Evolutionary conservation across 2,329 filamentous ascomycete species (phyloP), one percentile per base, ranked within the genome.

Genomic region (Sporothrix brasiliensis): DNA sequence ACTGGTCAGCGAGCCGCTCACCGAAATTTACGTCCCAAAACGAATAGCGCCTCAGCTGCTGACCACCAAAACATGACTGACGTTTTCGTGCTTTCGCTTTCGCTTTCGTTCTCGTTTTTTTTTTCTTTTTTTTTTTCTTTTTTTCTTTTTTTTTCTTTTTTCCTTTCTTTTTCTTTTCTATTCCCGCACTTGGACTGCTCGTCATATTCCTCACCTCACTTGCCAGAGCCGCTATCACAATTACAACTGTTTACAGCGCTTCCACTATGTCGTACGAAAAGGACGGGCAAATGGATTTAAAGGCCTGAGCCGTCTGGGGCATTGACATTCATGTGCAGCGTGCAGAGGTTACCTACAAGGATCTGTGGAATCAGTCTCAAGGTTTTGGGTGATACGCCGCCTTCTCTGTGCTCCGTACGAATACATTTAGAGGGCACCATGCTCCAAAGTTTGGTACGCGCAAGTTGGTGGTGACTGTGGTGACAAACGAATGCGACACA

Each of bases 1-100:
- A n/a, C 56, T 34, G 53, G 21, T 60, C 30, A 39, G 30, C 56
- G 34, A 61, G 21, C 34, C n/a, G 56, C 24, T n/a, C 56, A 61
- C n/a, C 56, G 56, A 61, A 13, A n/a, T 34, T 34, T 34, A 34
- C 3, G 34, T 34, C 6, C 34, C 34, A 34, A 34, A 34, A 34
- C 5, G 34, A 34, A 34, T 1, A 34, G 34, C 7, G 34, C 34
- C 34, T 34, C 4, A 34, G 34, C 34, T 34, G 34, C 34, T 34
- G 34, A 7, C 34, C 34, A 34, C 34, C 34, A 4, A 34, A 7
- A 7, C 34, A 9, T 34, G 34, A 34, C 34, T 30, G 27, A 30
- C 4, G 27, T 30, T 30, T 30, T 30, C 27, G 27, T 24, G 30
- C 4, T 4, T 34, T 6, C 6, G 30, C 4, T 6, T 34, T 4